Evolutionary conservation across 176 grass and related monocot genomes (phyloP).

Genomic region (Carex littledalei): DNA sequence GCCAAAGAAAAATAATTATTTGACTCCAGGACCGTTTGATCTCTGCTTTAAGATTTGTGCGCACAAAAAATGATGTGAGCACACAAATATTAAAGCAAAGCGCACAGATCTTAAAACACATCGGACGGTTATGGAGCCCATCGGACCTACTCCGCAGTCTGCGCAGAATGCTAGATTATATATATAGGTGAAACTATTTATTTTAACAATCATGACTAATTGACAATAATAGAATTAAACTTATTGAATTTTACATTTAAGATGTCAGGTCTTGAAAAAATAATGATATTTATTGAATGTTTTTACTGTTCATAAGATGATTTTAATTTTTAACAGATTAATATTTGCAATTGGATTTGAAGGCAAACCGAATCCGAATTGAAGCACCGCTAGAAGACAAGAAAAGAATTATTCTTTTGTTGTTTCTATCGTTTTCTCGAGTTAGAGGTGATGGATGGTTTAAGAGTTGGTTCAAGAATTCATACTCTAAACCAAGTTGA

Average conservation of each 20-base stretch:
- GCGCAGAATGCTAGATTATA: not conserved
- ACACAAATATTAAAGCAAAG: too few relatives aligned
- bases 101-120: too few relatives aligned
- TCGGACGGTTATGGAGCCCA: too few relatives aligned
- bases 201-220: not conserved
- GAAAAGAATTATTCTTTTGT: not conserved
- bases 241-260: not conserved
- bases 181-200: not conserved
- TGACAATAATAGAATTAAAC: not conserved
- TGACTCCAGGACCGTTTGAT: too few relatives aligned
- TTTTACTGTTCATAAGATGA: too few relatives aligned
- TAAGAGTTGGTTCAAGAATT: constrained; percentile 1
- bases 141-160: too few relatives aligned
- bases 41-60: too few relatives aligned
- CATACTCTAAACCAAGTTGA: not conserved
- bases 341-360: not conserved
- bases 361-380: not conserved
- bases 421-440: not conserved
- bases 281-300: too few relatives aligned
- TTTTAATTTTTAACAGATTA: not conserved
- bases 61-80: too few relatives aligned
- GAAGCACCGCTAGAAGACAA: not conserved
- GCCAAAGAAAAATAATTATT: too few relatives aligned
- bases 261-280: too few relatives aligned
- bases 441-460: not conserved